Percentiles rank a stretch among this genome's conserved stretches.
phyloP scores from a whole-genome alignment of 1,139 yeast species.

The Arxiozyma telluris region DNA sequence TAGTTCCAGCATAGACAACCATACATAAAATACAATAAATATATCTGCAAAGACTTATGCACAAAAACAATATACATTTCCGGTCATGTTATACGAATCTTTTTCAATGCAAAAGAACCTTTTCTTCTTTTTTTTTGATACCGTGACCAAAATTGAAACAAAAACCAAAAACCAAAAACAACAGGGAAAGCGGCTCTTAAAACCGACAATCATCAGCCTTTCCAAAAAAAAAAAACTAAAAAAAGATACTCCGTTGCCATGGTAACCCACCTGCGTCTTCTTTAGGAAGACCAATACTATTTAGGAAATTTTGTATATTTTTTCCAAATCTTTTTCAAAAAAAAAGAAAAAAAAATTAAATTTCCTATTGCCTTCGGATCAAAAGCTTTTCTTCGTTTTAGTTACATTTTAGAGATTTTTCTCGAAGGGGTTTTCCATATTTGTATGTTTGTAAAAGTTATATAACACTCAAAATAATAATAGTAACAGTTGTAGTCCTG shows the following conservation, averaged over 20 bases:
- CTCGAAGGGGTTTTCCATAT: neutral
- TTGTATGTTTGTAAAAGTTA: no score
- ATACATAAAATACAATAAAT: no score
- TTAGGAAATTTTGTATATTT: neutral
- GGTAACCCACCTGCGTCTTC: neutral
- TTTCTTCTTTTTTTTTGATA: no score
- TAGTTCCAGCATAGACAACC: no score
- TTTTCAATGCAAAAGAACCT: no score
- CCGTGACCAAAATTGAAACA: no score
- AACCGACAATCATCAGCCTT: neutral
- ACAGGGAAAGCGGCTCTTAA: neutral
- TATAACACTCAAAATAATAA: no score
- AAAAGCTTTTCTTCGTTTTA: neutral
- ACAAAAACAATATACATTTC: no score
- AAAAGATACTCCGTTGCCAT: neutral
- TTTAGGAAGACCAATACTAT: neutral
- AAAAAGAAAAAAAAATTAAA: no score
- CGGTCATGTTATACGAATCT: no score
- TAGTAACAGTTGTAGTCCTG: neutral
- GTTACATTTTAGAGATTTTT: neutral
- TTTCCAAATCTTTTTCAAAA: no score
- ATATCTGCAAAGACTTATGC: no score
- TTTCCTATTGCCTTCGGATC: neutral
- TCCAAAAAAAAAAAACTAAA: neutral
- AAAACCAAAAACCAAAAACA: neutral